These are phyloP conservation scores for Penicillium corylophilum DNA, from an alignment of 2,329 filamentous ascomycete genomes.

Conservation along the genomic window DNA sequence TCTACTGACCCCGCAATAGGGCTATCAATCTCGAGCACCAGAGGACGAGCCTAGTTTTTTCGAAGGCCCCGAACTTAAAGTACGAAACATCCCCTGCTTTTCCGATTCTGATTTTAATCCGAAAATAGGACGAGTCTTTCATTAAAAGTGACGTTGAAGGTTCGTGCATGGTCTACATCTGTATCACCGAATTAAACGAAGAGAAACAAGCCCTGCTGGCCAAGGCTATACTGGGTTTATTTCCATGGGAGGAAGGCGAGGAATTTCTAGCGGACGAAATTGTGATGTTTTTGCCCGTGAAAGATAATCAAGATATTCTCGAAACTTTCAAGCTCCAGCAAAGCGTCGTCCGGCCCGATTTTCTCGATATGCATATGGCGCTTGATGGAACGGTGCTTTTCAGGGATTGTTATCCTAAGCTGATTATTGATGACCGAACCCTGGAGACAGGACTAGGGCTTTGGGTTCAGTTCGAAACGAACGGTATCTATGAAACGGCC, in stretches of 20 bases:
- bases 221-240: conserved; percentile 11
- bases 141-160: neutral
- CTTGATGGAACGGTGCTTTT: conserved; percentile 13
- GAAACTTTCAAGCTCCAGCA: conserved; percentile 11
- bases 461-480: neutral
- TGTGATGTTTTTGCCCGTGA: conserved; percentile 4
- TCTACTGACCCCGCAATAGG: neutral
- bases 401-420: neutral
- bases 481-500: neutral
- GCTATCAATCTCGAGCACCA: conserved; percentile 13
- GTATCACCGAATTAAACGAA: conserved; percentile 6
- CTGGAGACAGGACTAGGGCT: neutral
- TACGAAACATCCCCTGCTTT: neutral
- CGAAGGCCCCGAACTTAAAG: neutral
- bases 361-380: conserved; percentile 16
- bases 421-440: neutral
- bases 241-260: conserved; percentile 10
- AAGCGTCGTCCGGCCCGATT: conserved; percentile 14
- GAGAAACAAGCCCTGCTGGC: conserved; percentile 15
- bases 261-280: conserved; percentile 8
- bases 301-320: conserved; percentile 9
- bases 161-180: neutral
- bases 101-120: neutral
- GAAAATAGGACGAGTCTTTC: neutral
- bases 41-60: neutral